A percentile compares a stretch with the other conserved stretches of the same genome.
These are phyloP conservation scores for Suhomyces kilbournensis DNA, from an alignment of 805 yeast genomes.

Conservation along the genomic window DNA sequence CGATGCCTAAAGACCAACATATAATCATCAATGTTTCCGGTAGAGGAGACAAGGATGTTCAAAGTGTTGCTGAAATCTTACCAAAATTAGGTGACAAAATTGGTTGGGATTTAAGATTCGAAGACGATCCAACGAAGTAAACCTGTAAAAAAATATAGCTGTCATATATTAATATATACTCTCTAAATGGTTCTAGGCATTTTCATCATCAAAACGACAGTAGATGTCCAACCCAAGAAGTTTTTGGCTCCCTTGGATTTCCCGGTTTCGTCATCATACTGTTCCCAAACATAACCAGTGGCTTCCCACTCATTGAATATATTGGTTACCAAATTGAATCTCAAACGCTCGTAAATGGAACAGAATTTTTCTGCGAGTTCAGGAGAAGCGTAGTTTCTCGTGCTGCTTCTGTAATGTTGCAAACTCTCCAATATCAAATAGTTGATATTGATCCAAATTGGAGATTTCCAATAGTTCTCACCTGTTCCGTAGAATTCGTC, in stretches of 20 bases:
- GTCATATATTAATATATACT: background rate
- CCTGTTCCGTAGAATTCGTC: conserved; percentile 67
- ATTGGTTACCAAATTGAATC: conserved; percentile 66
- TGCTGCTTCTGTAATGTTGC: conserved; percentile 45
- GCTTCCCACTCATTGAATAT: conserved; percentile 64
- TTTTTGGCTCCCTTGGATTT: conserved; percentile 77
- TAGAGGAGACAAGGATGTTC: conserved; percentile 99
- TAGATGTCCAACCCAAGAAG: conserved; percentile 92
- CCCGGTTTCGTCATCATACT: conserved; percentile 78
- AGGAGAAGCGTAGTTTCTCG: conserved; percentile 28
- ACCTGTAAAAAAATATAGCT: background rate
- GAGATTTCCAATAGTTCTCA: conserved; percentile 96
- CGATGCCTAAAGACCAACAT: conserved; percentile 72
- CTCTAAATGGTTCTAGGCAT: conserved; percentile 54
- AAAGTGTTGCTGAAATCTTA: conserved; percentile 90
- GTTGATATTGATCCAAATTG: conserved; percentile 90
- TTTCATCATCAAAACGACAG: conserved; percentile 75
- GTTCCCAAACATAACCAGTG: conserved; percentile 89
- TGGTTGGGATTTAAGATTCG: conserved; percentile 95
- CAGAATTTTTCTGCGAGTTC: conserved; percentile 35
- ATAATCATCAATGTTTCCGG: conserved; percentile 91
- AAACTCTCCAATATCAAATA: conserved; percentile 75
- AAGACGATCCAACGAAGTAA: conserved; percentile 44
- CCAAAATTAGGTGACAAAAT: conserved; percentile 88
- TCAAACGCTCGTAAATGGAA: conserved; percentile 51